phyloP scores from a whole-genome alignment of 108 stramenopile species.

The Skeletonema costatum region DNA sequence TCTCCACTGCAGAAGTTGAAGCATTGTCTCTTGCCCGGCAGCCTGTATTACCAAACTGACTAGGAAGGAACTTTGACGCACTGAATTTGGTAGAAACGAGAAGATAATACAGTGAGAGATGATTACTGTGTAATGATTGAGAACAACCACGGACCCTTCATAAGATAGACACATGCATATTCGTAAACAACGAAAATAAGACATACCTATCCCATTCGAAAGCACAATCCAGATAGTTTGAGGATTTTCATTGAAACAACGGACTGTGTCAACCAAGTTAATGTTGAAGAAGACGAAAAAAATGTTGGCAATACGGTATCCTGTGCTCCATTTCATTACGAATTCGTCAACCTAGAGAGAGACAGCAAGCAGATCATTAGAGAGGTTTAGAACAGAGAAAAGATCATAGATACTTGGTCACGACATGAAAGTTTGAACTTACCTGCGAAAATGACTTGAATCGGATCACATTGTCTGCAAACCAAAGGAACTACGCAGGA shows the following conservation, averaged over 20 bases:
- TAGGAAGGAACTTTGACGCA: slow-evolving; percentile 35
- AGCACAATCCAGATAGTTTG: neutral
- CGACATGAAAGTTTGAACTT: neutral
- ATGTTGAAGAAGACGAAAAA: slow-evolving; percentile 35
- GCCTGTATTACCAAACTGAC: slow-evolving; percentile 40
- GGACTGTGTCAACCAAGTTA: slow-evolving; percentile 19
- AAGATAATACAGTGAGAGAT: neutral
- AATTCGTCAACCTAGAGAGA: slow-evolving; percentile 35
- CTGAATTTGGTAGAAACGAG: neutral
- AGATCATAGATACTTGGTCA: neutral
- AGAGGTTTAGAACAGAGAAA: neutral
- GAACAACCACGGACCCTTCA: too few species aligned
- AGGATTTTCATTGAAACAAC: slow-evolving; percentile 20
- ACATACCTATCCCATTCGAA: slow-evolving; percentile 22
- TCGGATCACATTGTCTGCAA: slow-evolving; percentile 47
- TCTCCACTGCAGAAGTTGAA: slow-evolving; percentile 49
- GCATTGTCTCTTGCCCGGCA: slow-evolving; percentile 50
- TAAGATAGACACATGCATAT: neutral
- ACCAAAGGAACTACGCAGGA: slow-evolving; percentile 31
- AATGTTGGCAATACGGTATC: slow-evolving; percentile 32
- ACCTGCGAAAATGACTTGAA: slow-evolving; percentile 57
- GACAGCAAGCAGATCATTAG: neutral
- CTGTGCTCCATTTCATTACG: slow-evolving; percentile 44
- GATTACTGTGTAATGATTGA: neutral
- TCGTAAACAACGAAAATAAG: slow-evolving; percentile 14